A percentile compares a stretch with the other conserved stretches of the same genome.
phyloP scores from a whole-genome alignment of 257 asterid genomes.

The Phtheirospermum japonicum region DNA sequence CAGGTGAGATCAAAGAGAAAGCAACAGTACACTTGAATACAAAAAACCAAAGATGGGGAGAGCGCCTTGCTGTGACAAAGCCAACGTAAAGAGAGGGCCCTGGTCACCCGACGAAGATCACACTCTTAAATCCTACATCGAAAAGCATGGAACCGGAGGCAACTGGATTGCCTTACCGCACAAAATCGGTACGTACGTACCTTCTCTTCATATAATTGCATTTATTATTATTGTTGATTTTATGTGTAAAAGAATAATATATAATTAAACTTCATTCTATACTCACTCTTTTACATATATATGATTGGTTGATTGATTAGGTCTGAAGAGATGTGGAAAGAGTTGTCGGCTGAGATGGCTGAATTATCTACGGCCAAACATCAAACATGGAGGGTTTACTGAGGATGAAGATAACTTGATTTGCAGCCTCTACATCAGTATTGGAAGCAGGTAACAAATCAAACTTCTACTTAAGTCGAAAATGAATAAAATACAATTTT shows the following conservation, averaged over 20 bases:
- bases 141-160: neutral
- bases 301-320: neutral
- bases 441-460: constrained; percentile 38
- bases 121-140: neutral
- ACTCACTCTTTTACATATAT: neutral
- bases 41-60: neutral
- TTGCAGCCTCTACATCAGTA: constrained; percentile 34
- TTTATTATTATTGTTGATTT: no score
- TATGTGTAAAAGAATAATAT: no score
- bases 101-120: constrained; percentile 1
- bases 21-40: no score
- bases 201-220: no score
- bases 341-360: constrained; percentile 46
- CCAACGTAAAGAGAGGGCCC: constrained; percentile 4
- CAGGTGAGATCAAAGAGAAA: neutral
- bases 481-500: no score
- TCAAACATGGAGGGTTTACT: constrained; percentile 45
- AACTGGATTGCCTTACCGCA: neutral
- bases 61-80: constrained; percentile 10
- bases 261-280: no score
- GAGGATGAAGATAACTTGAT: constrained; percentile 42
- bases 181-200: neutral
- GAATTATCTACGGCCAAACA: constrained; percentile 41
- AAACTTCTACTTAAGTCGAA: no score
- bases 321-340: constrained; percentile 43